Conservation (phyloP, 1,284 basidiomycete genomes). For the Ustilago bromivora region DNA sequence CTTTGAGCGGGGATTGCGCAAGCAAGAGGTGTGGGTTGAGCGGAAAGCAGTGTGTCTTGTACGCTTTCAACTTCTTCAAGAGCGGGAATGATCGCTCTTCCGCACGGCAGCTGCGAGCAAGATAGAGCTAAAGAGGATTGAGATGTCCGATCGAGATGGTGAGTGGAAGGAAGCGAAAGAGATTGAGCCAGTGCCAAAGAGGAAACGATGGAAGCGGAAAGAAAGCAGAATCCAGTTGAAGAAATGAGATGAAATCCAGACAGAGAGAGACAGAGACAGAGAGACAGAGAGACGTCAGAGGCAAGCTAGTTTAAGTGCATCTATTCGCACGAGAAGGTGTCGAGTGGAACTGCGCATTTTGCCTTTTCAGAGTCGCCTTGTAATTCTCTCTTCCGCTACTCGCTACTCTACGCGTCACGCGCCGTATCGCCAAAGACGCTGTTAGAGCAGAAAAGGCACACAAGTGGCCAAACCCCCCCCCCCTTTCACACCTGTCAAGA, state of each 20-base stretch:
- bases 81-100: background rate
- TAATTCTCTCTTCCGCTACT: background rate
- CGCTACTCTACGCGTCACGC: constrained; percentile 32
- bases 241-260: no score
- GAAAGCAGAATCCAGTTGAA: no score
- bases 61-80: background rate
- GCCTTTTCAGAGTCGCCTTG: background rate
- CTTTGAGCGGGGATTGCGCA: constrained; percentile 4
- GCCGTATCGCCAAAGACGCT: background rate
- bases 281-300: no score
- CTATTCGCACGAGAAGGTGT: background rate
- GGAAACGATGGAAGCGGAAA: no score
- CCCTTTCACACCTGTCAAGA: background rate
- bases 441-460: background rate
- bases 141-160: no score
- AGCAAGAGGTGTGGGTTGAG: background rate
- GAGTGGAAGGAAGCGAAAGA: no score
- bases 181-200: no score
- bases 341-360: background rate
- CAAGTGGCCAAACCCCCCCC: background rate
- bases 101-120: background rate
- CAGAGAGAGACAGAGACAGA: no score
- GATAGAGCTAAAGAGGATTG: no score
- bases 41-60: constrained; percentile 7
- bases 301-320: no score